Base-by-base conservation (phyloP, 768 basidiomycete species). In the Phlebiopsis gigantea region DNA sequence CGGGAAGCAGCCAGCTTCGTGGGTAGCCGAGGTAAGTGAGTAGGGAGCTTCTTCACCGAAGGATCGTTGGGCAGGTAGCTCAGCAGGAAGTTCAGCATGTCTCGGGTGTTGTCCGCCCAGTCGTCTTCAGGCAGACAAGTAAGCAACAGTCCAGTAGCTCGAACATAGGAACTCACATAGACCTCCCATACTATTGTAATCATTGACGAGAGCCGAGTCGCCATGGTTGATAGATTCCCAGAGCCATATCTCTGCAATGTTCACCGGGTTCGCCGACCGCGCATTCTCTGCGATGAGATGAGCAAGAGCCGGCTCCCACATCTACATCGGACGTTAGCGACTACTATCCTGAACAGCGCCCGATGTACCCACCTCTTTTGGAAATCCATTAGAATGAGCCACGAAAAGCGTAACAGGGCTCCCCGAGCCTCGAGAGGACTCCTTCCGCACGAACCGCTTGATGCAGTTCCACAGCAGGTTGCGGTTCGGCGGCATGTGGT, bases 191-290 rank as follows among this genome's bases (percentile, higher is more conserved):
- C n/a, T n/a, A 17, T 72, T 72, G 0, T 71, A 69, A 0, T 66
- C 75, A 58, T 97, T 97, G 31, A 95, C 53, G 12, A 90, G 67
- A 0, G 79, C 86, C n/a, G 91, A 77, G 57, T 95, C 94, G 1
- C 92, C 94, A 59, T 95, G 91, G 58, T 92, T 86, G 2, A 85
- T 78, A 5, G 89, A 80, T 61, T 97, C 94, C 77, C 90, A 86
- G 0, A 81, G 66, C 92, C 92, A 95, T 1, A 94, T 75, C 54
- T 87, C 82, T 73, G 89, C 76, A 68, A 93, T 61, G 74, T 74
- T 55, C 26, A 68, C 64, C 17, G 50, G 59, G 9, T 56, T 51
- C 17, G 53, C 69, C 15, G 12, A 60, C 46, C 53, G 1, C 66
- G 71, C n/a, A 69, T 68, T 19, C 73, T 63, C 1, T 71, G 75